These are phyloP conservation scores for Penicillium sp. DNA, from an alignment of 2,329 filamentous ascomycete genomes.

Conservation along the genomic window DNA sequence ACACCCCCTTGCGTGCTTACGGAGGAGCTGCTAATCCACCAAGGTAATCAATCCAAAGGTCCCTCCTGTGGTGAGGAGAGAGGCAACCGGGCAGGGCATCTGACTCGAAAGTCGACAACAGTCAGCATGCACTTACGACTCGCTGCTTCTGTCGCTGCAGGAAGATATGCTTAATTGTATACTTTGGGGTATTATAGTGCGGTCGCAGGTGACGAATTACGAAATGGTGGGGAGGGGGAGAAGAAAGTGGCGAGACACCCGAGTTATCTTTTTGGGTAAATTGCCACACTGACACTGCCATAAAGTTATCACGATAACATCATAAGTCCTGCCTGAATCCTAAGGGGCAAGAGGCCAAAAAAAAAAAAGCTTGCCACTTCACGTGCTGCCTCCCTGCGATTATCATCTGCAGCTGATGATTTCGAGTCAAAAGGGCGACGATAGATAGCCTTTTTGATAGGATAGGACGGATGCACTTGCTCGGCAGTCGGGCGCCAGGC, in stretches of 20 bases:
- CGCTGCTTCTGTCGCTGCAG: background rate
- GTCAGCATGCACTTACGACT: background rate
- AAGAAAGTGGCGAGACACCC: background rate
- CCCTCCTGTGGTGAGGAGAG: background rate
- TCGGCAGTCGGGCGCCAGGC: background rate
- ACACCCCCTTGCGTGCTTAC: background rate
- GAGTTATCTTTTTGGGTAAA: background rate
- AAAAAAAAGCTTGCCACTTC: constrained; percentile 3
- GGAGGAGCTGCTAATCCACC: background rate
- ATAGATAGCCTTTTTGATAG: background rate
- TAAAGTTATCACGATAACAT: constrained; percentile 8
- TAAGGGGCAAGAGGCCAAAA: background rate
- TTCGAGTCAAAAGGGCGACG: background rate
- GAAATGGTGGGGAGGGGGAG: background rate
- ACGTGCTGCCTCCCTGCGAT: background rate
- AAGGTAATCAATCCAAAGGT: background rate
- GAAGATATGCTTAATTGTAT: background rate
- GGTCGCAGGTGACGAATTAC: constrained; percentile 4
- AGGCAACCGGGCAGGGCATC: background rate
- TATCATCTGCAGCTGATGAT: background rate
- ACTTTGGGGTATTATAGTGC: background rate
- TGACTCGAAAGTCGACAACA: background rate
- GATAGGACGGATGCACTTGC: background rate
- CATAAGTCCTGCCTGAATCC: background rate
- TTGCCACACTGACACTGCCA: background rate